Evolutionary conservation across 306 rosid species (phyloP).

Genomic region (Fagus sylvatica): DNA sequence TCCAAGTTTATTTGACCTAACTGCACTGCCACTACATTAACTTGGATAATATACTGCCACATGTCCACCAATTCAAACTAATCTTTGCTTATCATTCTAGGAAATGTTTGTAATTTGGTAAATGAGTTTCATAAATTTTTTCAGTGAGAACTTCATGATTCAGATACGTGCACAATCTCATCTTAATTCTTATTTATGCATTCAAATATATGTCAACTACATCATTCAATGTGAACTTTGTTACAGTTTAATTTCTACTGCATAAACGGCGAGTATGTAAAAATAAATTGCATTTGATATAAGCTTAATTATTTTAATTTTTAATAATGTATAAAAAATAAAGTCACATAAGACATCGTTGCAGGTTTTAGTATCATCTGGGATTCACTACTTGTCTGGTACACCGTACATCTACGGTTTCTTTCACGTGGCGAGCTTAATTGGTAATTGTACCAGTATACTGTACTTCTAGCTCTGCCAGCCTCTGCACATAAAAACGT

Average conservation of each 20-base stretch:
- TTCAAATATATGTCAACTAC: too few species aligned
- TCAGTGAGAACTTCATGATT: not conserved
- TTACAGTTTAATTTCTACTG: too few species aligned
- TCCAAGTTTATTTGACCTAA: slow-evolving; percentile 20
- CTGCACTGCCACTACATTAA: not conserved
- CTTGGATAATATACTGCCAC: slow-evolving; percentile 19
- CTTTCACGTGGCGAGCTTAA: not conserved
- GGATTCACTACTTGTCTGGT: too few species aligned
- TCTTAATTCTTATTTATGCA: not conserved
- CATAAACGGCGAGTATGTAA: too few species aligned
- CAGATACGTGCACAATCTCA: not conserved
- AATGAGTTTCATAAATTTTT: not conserved
- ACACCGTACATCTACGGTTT: too few species aligned
- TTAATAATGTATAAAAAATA: too few species aligned
- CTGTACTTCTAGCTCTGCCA: not conserved
- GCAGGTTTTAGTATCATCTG: too few species aligned
- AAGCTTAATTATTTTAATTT: too few species aligned
- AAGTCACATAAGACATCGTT: too few species aligned
- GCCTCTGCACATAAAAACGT: not conserved
- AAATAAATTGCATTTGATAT: too few species aligned
- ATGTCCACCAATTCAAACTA: slow-evolving; percentile 14
- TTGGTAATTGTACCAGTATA: not conserved
- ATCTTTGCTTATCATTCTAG: slow-evolving; percentile 20
- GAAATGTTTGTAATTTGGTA: not conserved
- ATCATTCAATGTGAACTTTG: too few species aligned